Conservation (phyloP, 352 stramenopile species). For the Phytophthora cryptogea region DNA sequence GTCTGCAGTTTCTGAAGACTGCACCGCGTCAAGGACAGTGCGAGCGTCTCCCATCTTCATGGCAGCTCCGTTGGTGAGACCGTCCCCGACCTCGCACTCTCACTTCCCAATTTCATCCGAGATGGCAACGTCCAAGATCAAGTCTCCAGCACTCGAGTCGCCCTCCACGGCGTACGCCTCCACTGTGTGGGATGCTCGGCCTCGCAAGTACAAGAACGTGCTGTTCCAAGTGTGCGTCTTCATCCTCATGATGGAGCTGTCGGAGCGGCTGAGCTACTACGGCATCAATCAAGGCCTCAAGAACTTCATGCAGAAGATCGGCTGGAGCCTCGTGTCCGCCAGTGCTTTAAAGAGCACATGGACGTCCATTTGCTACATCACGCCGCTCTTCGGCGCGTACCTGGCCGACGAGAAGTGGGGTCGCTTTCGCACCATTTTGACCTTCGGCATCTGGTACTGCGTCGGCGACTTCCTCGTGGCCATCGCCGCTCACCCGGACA, state of each 20-base stretch:
- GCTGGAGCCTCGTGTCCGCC: too few relatives aligned
- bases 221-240: conserved; percentile 58
- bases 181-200: conserved; percentile 53
- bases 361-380: conserved; percentile 33
- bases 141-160: conserved; percentile 29
- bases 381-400: conserved; percentile 27
- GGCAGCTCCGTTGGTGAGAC: neutral
- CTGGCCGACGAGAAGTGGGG: conserved; percentile 59
- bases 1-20: conserved; percentile 13
- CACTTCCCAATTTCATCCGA: conserved; percentile 30
- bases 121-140: conserved; percentile 38
- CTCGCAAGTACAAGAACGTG: conserved; percentile 59
- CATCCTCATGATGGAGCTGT: conserved; percentile 33
- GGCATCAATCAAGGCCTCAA: conserved; percentile 89
- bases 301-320: conserved; percentile 66
- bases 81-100: neutral
- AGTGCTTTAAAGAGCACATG: too few relatives aligned
- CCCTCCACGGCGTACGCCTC: conserved; percentile 21
- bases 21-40: conserved; percentile 21
- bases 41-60: neutral
- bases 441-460: conserved; percentile 67
- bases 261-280: conserved; percentile 73
- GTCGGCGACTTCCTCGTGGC: conserved; percentile 66
- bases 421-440: conserved; percentile 61
- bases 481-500: conserved; percentile 53